Evolutionary conservation across 345 rosid genomes (phyloP), one percentile per base, ranked within the genome.

Genomic region (Arabis alpina): DNA sequence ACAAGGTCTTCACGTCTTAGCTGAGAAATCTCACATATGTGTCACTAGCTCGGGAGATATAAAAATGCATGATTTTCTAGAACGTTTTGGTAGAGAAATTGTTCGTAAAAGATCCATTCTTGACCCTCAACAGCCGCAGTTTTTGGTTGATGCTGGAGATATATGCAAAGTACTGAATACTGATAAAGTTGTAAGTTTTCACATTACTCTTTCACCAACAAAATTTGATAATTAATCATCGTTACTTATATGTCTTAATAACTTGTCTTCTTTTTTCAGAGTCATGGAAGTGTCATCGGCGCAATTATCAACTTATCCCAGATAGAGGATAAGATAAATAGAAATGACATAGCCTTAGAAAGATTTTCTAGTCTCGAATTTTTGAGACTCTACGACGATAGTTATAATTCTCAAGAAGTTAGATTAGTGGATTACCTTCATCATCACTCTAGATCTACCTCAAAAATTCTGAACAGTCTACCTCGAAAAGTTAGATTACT

Each of bases 11-110:
- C 54, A 49, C 3, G 11, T 11, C 24, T 67, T 83, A 0, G 1
- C 43, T 8, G 68, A 80, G 4, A 83, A 67, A n/a, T 76, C 76
- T 44, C 73, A 80, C 23, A 23, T 83, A 10, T 14, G 61, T 15
- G 3, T 60, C 13, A 1, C 1, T 0, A 0, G 8, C 37, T 16
- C 2, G 8, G 2, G 14, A 36, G 32, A 13, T 4, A 16, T 75
- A 5, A 0, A 9, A 1, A 75, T 82, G 74, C 80, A 80, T 72
- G 55, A 74, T 72, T 52, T 75, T 57, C 49, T 77, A 23, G 57
- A 39, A 34, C 78, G 48, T 27, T 34, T 81, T 54, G 76, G 82
- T 28, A 5, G 44, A 49, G 51, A 61, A 8, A 64, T 79, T 66
- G 61, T 76, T 47, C 74, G 52, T 3, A 52, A 41, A 54, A 65